Evolutionary conservation across 2,329 filamentous ascomycete genomes (phyloP).

Genomic region (Aspergillus novofumigatus): DNA sequence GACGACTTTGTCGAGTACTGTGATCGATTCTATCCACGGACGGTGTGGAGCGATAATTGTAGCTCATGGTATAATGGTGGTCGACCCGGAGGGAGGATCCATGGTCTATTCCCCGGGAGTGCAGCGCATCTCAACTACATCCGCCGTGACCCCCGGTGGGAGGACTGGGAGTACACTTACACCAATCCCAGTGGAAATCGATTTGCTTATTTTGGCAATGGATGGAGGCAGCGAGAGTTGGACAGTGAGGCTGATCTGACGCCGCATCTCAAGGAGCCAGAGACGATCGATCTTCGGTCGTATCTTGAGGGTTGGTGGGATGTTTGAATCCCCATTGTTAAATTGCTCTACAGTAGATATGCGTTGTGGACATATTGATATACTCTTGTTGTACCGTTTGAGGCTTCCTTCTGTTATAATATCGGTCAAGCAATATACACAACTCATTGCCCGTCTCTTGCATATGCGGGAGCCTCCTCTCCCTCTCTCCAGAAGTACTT

Average conservation of each 20-base stretch:
- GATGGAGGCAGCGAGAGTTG: slow-evolving; percentile 58
- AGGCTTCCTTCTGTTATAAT: too few relatives aligned
- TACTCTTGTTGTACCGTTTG: too few relatives aligned
- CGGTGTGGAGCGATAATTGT: slow-evolving; percentile 54
- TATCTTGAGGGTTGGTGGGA: slow-evolving; percentile 68
- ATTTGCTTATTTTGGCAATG: slow-evolving; percentile 61
- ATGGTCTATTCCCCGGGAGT: slow-evolving; percentile 67
- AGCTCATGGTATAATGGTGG: slow-evolving; percentile 71
- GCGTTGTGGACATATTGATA: neutral
- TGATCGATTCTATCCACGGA: slow-evolving; percentile 50
- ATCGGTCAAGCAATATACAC: too few relatives aligned
- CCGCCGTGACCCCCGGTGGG: slow-evolving; percentile 54
- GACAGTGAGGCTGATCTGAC: slow-evolving; percentile 58
- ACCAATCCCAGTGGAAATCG: slow-evolving; percentile 42
- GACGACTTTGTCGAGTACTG: slow-evolving; percentile 51
- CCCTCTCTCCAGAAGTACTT: slow-evolving; percentile 35
- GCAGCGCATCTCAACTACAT: slow-evolving; percentile 59
- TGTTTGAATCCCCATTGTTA: slow-evolving; percentile 23
- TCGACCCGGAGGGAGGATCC: slow-evolving; percentile 57
- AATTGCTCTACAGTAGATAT: neutral
- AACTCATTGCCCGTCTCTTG: neutral
- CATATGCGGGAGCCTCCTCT: slow-evolving; percentile 30
- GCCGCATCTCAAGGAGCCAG: slow-evolving; percentile 56
- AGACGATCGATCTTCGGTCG: slow-evolving; percentile 56
- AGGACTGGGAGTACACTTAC: slow-evolving; percentile 55